phyloP scores from a whole-genome alignment of 192 early-diverging fungal genomes.

The Entomortierella lignicola region DNA sequence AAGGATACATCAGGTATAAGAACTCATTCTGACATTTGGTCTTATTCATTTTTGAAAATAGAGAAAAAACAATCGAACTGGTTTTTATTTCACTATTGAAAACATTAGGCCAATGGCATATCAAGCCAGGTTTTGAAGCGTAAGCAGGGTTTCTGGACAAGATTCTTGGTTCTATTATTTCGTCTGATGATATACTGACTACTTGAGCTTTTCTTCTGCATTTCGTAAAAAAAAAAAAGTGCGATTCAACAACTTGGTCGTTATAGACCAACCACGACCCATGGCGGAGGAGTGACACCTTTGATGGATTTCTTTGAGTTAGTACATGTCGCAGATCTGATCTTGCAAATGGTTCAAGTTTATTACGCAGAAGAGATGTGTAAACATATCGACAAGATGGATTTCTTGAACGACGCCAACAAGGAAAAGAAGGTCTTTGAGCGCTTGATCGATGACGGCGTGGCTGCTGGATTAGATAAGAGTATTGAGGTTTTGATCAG shows the following conservation, averaged over 20 bases:
- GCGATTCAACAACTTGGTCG: conserved; percentile 58
- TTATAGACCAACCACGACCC: conserved; percentile 57
- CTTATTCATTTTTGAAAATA: conserved; percentile 35
- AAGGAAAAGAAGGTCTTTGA: conserved; percentile 94
- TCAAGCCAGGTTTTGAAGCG: conserved; percentile 76
- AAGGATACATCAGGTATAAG: background rate
- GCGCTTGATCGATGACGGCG: conserved; percentile 86
- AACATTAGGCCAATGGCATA: conserved; percentile 77
- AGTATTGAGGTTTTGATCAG: conserved; percentile 88
- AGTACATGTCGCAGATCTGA: conserved; percentile 92
- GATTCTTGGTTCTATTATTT: too few relatives aligned
- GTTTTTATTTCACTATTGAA: conserved; percentile 82
- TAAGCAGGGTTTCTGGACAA: too few relatives aligned
- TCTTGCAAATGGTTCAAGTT: conserved; percentile 94
- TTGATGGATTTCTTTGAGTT: conserved; percentile 91
- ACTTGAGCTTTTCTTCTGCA: background rate
- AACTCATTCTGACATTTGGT: too few relatives aligned
- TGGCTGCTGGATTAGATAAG: conserved; percentile 93
- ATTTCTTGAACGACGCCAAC: conserved; percentile 92
- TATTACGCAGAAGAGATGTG: conserved; percentile 91
- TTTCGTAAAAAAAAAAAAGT: too few relatives aligned
- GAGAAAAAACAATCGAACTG: conserved; percentile 79
- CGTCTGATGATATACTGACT: background rate
- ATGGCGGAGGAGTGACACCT: conserved; percentile 66
- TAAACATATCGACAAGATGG: conserved; percentile 86